Percentiles rank a stretch among this genome's conserved stretches.
phyloP scores from a whole-genome alignment of 139 green algal species.

The Spirogloea muscicola region DNA sequence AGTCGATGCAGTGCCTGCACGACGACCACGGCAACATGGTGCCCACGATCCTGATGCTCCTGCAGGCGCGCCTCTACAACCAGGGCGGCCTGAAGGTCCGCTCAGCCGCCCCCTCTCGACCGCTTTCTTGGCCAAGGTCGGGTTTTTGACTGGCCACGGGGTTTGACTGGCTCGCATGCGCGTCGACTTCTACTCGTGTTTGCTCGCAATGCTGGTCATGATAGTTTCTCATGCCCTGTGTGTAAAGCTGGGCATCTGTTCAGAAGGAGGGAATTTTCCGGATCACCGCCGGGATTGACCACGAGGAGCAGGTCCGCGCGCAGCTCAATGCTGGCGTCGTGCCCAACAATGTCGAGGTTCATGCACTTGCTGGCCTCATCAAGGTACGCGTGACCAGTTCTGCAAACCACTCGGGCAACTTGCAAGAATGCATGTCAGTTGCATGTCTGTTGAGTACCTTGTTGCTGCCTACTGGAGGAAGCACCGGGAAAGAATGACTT shows the following conservation, averaged over 20 bases:
- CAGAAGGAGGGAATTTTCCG: slow-evolving; percentile 5
- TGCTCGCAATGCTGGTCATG: too few relatives aligned
- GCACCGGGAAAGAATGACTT: neutral
- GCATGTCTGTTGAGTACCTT: neutral
- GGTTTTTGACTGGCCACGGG: too few relatives aligned
- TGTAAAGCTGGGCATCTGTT: too few relatives aligned
- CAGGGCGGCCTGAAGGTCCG: slow-evolving; percentile 12
- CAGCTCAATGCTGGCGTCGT: slow-evolving; percentile 5
- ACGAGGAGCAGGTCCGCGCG: neutral
- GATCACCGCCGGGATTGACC: neutral
- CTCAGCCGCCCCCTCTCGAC: too few relatives aligned
- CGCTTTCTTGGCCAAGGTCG: too few relatives aligned
- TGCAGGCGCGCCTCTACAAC: slow-evolving; percentile 29
- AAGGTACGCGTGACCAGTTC: slow-evolving; percentile 9
- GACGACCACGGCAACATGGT: slow-evolving; percentile 34
- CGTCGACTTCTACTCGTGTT: too few relatives aligned
- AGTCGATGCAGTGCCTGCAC: slow-evolving; percentile 20
- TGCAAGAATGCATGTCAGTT: neutral
- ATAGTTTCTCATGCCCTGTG: too few relatives aligned
- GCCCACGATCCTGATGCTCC: slow-evolving; percentile 25
- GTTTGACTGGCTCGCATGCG: too few relatives aligned
- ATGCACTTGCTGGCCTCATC: slow-evolving; percentile 2
- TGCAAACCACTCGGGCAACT: neutral
- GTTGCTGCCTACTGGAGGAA: neutral
- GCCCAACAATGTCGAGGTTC: neutral